Percentiles rank a stretch among this genome's conserved stretches.
Conservation (phyloP, 108 stramenopile species). For the Cylindrotheca fusiformis region DNA sequence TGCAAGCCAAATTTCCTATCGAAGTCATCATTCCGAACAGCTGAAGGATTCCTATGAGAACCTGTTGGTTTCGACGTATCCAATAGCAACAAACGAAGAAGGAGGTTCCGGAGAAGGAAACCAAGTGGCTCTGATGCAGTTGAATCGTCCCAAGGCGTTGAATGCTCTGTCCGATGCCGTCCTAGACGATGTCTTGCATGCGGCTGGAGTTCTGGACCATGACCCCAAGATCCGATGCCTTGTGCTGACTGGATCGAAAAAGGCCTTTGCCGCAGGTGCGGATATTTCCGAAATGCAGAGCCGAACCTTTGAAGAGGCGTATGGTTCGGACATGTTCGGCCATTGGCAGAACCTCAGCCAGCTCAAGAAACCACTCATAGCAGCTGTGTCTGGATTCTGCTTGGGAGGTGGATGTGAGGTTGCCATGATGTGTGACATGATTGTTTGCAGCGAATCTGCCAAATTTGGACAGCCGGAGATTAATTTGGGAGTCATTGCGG, state of each 20-base stretch:
- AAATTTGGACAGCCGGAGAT: constrained; percentile 98
- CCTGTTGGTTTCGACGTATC: constrained; percentile 36
- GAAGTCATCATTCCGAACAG: too few relatives aligned
- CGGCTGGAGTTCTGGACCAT: constrained; percentile 64
- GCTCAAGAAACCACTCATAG: constrained; percentile 84
- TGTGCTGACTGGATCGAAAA: constrained; percentile 90
- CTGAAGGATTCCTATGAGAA: constrained; percentile 48
- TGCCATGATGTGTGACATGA: constrained; percentile 99
- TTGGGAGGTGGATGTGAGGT: constrained; percentile 98
- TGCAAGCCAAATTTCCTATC: too few relatives aligned
- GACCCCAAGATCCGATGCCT: constrained; percentile 85
- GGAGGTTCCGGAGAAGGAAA: constrained; percentile 30
- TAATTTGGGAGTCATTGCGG: constrained; percentile 95
- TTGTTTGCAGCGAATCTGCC: constrained; percentile 43
- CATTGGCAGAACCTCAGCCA: constrained; percentile 86
- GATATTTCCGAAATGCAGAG: constrained; percentile 96
- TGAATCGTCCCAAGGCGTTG: constrained; percentile 96
- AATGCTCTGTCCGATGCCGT: constrained; percentile 95
- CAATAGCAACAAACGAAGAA: not conserved
- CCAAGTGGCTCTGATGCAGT: constrained; percentile 84
- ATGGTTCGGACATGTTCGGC: constrained; percentile 89
- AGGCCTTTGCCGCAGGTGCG: constrained; percentile 96
- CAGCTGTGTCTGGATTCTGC: constrained; percentile 97
- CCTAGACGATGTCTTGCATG: constrained; percentile 86
- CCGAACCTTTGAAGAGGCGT: constrained; percentile 72